These are phyloP conservation scores for Candida buenavistaensis DNA, from an alignment of 1,139 yeast species.

Conservation along the genomic window DNA sequence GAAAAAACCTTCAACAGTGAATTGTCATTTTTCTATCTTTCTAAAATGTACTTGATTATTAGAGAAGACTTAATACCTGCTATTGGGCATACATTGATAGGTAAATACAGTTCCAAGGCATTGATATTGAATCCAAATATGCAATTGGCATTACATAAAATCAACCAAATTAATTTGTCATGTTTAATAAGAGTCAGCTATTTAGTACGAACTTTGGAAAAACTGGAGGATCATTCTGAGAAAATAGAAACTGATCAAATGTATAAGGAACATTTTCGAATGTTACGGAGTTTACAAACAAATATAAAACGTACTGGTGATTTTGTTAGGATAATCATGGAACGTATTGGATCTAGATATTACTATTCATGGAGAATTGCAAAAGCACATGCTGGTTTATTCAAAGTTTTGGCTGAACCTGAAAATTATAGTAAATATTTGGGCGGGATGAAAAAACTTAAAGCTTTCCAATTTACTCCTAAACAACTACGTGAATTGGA, in stretches of 20 bases:
- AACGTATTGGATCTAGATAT: conserved; percentile 34
- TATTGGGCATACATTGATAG: conserved; percentile 23
- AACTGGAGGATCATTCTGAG: conserved; percentile 15
- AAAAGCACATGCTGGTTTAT: conserved; percentile 27
- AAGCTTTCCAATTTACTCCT: conserved; percentile 15
- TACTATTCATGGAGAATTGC: conserved; percentile 51
- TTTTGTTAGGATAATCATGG: conserved; percentile 14
- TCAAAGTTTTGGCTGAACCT: conserved; percentile 19
- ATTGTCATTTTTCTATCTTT: conserved; percentile 27
- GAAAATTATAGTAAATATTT: conserved; percentile 19
- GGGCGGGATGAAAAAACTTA: conserved; percentile 11
- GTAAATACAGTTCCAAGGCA: conserved; percentile 20
- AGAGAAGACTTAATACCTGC: conserved; percentile 28
- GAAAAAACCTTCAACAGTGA: conserved; percentile 24
- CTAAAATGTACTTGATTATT: conserved; percentile 24
- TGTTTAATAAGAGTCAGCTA: conserved; percentile 24
- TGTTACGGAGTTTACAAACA: conserved; percentile 9
- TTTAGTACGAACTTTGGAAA: conserved; percentile 16
- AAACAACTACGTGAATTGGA: conserved; percentile 21
- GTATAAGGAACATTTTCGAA: conserved; percentile 15
- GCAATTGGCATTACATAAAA: conserved; percentile 25
- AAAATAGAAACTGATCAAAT: conserved; percentile 13
- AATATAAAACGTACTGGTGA: conserved; percentile 12
- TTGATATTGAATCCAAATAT: conserved; percentile 26
- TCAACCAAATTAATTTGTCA: conserved; percentile 25